A percentile compares a stretch with the other conserved stretches of the same genome.
These are phyloP conservation scores for Pyrus pyrifolia DNA, from an alignment of 306 rosid genomes.

Conservation along the genomic window DNA sequence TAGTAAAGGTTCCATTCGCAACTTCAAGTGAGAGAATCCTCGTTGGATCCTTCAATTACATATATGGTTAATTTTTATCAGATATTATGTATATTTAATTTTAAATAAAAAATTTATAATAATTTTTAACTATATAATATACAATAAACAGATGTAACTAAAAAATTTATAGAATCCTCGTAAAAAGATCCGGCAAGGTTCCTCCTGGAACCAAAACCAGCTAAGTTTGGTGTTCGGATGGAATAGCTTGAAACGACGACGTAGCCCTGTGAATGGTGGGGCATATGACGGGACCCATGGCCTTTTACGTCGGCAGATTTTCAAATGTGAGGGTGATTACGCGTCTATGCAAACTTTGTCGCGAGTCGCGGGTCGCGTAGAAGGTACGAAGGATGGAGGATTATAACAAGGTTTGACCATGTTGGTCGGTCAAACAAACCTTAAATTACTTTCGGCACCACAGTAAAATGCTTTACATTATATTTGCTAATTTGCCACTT, in stretches of 20 bases:
- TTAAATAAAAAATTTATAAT: too few relatives aligned
- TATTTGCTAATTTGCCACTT: not conserved
- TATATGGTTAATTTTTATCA: too few relatives aligned
- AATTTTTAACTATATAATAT: too few relatives aligned
- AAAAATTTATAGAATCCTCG: fast-evolving
- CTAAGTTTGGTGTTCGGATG: not conserved
- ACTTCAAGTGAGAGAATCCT: not conserved
- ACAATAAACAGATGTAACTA: too few relatives aligned
- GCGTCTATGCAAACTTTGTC: not conserved
- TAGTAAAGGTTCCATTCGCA: not conserved
- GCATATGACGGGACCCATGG: not conserved
- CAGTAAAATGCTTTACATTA: not conserved
- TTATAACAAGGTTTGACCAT: not conserved
- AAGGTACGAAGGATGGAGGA: not conserved
- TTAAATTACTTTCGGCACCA: not conserved
- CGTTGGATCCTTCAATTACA: too few relatives aligned
- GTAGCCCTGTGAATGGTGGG: not conserved
- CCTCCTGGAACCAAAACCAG: too few relatives aligned
- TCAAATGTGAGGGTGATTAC: not conserved
- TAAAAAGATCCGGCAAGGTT: too few relatives aligned
- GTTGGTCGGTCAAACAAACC: not conserved
- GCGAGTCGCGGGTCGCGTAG: not conserved
- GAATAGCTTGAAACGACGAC: too few relatives aligned
- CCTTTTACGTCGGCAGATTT: not conserved
- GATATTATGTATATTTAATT: too few relatives aligned